A percentile compares a stretch with the other conserved stretches of the same genome.
Evolutionary conservation across 106 monocot genomes (phyloP).

Genomic region (Dactylorhiza incarnata): DNA sequence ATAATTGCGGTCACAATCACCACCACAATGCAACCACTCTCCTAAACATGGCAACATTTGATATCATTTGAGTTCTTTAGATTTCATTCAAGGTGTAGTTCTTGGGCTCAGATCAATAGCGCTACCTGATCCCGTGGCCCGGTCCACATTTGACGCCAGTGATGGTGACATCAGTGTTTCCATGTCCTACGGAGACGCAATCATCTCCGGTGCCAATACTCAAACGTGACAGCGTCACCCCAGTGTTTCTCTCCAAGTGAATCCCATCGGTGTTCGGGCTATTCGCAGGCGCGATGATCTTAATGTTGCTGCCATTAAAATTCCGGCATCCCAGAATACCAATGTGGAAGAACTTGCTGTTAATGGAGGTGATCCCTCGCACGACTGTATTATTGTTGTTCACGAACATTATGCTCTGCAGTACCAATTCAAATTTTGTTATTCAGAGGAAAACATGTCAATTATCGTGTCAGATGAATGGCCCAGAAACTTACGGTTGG

Average conservation of each 20-base stretch:
- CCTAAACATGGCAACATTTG: too few relatives aligned
- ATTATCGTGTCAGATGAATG: too few relatives aligned
- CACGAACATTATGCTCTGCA: constrained; percentile 43
- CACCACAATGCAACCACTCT: too few relatives aligned
- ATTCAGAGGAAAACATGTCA: too few relatives aligned
- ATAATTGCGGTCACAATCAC: too few relatives aligned
- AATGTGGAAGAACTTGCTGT: constrained; percentile 43
- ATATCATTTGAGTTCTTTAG: too few relatives aligned
- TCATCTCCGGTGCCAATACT: constrained; percentile 61
- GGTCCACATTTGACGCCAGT: constrained; percentile 43
- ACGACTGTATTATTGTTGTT: constrained; percentile 17
- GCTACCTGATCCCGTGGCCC: constrained; percentile 53
- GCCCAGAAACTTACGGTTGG: constrained; percentile 44
- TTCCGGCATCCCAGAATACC: constrained; percentile 15
- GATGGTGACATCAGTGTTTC: constrained; percentile 20
- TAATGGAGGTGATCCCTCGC: constrained; percentile 9
- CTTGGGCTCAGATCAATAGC: background rate
- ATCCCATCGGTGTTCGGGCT: constrained; percentile 86
- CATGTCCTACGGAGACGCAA: constrained; percentile 59
- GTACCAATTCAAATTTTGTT: background rate
- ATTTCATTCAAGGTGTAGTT: too few relatives aligned
- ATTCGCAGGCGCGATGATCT: constrained; percentile 34
- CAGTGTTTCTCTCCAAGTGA: constrained; percentile 39
- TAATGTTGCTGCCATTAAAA: constrained; percentile 15
- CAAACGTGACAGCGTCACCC: constrained; percentile 19